Base-by-base conservation (phyloP, 192 early-diverging fungal genomes). In the Piromyces sp. region DNA sequence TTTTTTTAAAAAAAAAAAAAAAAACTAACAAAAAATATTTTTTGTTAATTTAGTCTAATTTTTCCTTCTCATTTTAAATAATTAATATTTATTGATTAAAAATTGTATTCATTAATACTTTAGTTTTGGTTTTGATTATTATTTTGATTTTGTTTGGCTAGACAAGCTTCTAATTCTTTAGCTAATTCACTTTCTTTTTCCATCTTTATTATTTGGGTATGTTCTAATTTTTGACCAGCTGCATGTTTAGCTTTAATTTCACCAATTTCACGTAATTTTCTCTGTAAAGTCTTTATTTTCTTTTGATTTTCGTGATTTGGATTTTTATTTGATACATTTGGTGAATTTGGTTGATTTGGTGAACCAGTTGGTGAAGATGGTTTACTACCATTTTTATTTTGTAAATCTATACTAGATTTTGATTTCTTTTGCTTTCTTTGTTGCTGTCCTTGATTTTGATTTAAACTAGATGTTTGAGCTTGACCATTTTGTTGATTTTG, bases 231-330 rank as follows among this genome's bases (percentile, higher is more conserved):
- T 79, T 95, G 94, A 30, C 96, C 96, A 22, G 88, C 89, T 30
- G 88, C 88, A 83, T 92, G 89, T 82, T 91, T 93, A 58, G 91
- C 90, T 84, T 94, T 95, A 68, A 99, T 89, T 78, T 94, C 94
- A 38, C 87, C 88, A 86, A 99, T 98, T 86, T 95, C 94, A 83
- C 92, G 92, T 79, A 98, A 84, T 86, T 98, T 99, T 88, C 97
- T 99, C 80, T 94, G 92, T 28, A 98, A 85, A 33, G 88, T 90
- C 79, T 95, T 92, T 82, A 96, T 88, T 85, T 93, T 94, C 89
- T 97, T 99, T 80, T 96, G 91, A 26, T 89, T 88, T 80, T 96
- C 96, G 13, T 91, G 83, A 83, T 88, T 85, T 30, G 83, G 79
- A 51, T 84, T 86, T 83, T 26, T 83, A 28, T 83, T 79, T 79